A percentile compares a stretch with the other conserved stretches of the same genome.
phyloP scores from a whole-genome alignment of 106 monocot species.

The Apostasia ramifera region DNA sequence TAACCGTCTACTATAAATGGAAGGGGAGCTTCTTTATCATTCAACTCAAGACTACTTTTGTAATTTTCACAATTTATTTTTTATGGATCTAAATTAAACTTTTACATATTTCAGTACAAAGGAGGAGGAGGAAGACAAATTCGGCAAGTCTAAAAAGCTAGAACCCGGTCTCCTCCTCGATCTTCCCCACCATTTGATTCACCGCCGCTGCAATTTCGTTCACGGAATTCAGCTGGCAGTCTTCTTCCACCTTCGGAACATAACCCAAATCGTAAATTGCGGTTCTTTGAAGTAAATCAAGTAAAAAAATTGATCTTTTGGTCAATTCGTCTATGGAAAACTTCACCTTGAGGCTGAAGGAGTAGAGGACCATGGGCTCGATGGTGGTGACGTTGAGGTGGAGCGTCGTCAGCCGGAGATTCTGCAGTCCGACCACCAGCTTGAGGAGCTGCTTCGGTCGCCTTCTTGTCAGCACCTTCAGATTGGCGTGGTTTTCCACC shows the following conservation, averaged over 20 bases:
- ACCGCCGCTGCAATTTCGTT: conserved; percentile 55
- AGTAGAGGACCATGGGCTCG: conserved; percentile 47
- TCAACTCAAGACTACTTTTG: too few relatives aligned
- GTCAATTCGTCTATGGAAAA: not conserved
- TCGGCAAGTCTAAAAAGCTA: too few relatives aligned
- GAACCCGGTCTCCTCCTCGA: conserved; percentile 16
- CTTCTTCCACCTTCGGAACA: conserved; percentile 59
- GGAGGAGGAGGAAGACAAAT: too few relatives aligned
- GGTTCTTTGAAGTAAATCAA: not conserved
- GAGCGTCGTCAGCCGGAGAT: conserved; percentile 24
- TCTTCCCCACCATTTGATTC: conserved; percentile 45
- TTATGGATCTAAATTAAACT: too few relatives aligned
- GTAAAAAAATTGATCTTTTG: not conserved
- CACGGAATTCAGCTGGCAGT: conserved; percentile 42
- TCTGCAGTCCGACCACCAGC: conserved; percentile 40
- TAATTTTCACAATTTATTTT: too few relatives aligned
- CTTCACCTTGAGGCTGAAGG: conserved; percentile 61
- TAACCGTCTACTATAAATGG: too few relatives aligned
- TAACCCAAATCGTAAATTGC: conserved; percentile 2
- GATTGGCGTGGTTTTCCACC: conserved; percentile 54
- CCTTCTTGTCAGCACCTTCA: conserved; percentile 37
- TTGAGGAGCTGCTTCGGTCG: conserved; percentile 47
- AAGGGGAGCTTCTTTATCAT: too few relatives aligned
- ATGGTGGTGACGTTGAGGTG: conserved; percentile 55
- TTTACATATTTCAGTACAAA: too few relatives aligned